Base-by-base conservation (phyloP, 257 asterid species). In the Verbascum thapsus region DNA sequence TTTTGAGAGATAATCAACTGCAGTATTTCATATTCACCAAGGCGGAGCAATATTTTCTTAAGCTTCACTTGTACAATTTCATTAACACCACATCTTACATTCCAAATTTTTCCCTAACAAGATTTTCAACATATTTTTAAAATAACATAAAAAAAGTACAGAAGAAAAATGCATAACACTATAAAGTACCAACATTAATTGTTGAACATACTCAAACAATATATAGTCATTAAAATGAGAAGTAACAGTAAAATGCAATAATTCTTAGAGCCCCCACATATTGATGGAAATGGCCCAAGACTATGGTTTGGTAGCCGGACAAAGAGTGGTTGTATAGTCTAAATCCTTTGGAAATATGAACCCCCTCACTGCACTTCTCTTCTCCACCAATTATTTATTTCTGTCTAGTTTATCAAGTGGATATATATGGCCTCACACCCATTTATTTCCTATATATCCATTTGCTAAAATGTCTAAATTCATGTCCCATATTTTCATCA, bases 281-380 rank as follows among this genome's bases (percentile, higher is more conserved):
- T 61, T 19, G 43, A 69, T 61, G 59, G 51, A 61, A 3, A 69
- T 70, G 65, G 75, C 44, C 74, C 69, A 35, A 53, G 32, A 45
- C 9, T 3, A 42, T n/a, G 47, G 67, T 26, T 19, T 16, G 45
- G 50, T 58, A 68, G 42, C 16, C 38, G 34, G 73, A 59, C 41
- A 68, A 56, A 56, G 42, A 43, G 67, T 51, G 62, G 61, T 58
- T 68, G 62, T 8, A 58, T 48, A 2, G 73, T 50, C 73, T 58
- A 17, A 50, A 23, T 58, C 51, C 22, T 6, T 9, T 41, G 13
- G 9, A 19, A 20, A 35, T 9, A 13, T 10, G 12, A n/a, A n/a
- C n/a, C n/a, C 48, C 22, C 47, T 20, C 26, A 60, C 43, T 47
- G 39, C 34, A n/a, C 20, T 26, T 37, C 38, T 52, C 58, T 48